A percentile compares a stretch with the other conserved stretches of the same genome.
Conservation (phyloP, 2,329 filamentous ascomycete species). For the Claviceps purpurea region DNA sequence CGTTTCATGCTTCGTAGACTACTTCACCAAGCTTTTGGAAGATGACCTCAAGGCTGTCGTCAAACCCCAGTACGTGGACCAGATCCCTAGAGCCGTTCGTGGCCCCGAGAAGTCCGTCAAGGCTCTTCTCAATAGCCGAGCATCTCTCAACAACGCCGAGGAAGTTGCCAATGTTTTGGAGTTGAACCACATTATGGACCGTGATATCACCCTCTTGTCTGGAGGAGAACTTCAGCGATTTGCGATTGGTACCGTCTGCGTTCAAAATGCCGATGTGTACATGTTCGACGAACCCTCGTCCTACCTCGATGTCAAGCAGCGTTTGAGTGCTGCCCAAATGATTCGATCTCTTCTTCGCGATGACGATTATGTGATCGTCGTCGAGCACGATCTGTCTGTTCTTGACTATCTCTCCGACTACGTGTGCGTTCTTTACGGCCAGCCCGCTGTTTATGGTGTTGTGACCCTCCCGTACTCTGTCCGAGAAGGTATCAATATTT, state of each 20-base stretch:
- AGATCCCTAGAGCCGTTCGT: conserved; percentile 87
- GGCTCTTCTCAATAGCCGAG: conserved; percentile 61
- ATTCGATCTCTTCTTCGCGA: conserved; percentile 82
- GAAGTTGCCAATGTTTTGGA: conserved; percentile 77
- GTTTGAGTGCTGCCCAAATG: conserved; percentile 79
- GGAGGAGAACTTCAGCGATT: conserved; percentile 98
- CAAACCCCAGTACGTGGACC: conserved; percentile 98
- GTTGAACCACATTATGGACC: conserved; percentile 77
- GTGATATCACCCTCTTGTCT: conserved; percentile 80
- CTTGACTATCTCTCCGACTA: conserved; percentile 98
- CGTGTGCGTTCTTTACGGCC: conserved; percentile 92
- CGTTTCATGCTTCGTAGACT: conserved; percentile 39
- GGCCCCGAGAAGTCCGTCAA: conserved; percentile 68
- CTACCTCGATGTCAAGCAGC: conserved; percentile 98
- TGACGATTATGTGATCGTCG: conserved; percentile 93
- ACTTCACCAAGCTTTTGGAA: conserved; percentile 96
- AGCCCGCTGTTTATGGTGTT: conserved; percentile 92
- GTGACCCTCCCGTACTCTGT: conserved; percentile 92
- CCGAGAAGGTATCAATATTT: conserved; percentile 98
- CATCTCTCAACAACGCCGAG: conserved; percentile 65
- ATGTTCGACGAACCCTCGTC: conserved; percentile 99
- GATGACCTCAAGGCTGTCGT: conserved; percentile 96
- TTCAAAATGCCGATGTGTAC: conserved; percentile 94
- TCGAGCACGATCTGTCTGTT: conserved; percentile 98
- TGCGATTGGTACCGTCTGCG: conserved; percentile 88